Base-by-base conservation (phyloP, 2,329 filamentous ascomycete genomes). In the Alternaria sp. region DNA sequence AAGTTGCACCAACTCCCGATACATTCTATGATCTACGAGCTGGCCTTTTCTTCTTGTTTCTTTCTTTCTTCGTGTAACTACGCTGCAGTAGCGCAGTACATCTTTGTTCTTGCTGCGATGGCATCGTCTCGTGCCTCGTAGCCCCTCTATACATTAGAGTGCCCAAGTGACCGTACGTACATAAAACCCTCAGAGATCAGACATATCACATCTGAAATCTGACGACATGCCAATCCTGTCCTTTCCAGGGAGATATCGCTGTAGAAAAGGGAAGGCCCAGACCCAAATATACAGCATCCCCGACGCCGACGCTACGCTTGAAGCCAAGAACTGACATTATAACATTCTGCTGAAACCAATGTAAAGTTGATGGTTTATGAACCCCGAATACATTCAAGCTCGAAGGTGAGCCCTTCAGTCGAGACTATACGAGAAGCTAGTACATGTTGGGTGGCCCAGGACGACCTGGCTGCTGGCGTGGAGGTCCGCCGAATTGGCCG, bases 391-490 rank as follows among this genome's bases (percentile, higher is more conserved):
- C 49, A 36, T 52, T 15, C 30, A 52, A 23, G 49, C 15, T 23
- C 17, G 13, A 36, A 25, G 19, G 5, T 25, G 32, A 25, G 49
- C 49, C 36, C 30, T 52, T 21, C 3, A 40, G 19, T n/a, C 28
- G 49, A 52, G 19, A 25, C 28, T 52, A 19, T 25, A 25, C 19
- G 9, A 52, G 28, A 52, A n/a, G 49, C 49, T 74, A 77, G 62
- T 76, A 77, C 74, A 77, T 77, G 56, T 75, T 76, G 17, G 74
- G 74, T 36, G 74, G 73, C 44, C 73, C 73, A 3, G 73, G 75
- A 49, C 75, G 68, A 36, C 74, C 70, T 57, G 69, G 73, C 56
- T 71, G 71, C 45, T 73, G 73, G 54, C 73, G 57, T 5, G 69
- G 72, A 13, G 73, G 74, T n/a, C 71, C 76, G 8, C 71, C 74